Evolutionary conservation across 2,329 filamentous ascomycete species (phyloP), one percentile per base, ranked within the genome.

Genomic region (Arthrobotrys sinensis): DNA sequence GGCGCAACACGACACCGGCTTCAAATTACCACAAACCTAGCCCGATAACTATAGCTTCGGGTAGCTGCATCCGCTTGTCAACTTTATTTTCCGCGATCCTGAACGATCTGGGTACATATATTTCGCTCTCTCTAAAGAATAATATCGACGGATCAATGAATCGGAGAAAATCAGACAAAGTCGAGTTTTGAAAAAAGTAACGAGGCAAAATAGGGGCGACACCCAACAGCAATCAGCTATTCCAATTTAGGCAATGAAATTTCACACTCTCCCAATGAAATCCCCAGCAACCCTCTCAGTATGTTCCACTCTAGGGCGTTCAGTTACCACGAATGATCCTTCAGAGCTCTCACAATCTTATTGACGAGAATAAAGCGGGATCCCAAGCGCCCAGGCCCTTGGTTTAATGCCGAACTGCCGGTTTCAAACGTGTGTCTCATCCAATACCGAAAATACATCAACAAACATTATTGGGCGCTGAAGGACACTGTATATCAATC

Each of bases 1-100:
- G 52, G 32, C n/a, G 36, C 55, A 60, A 60, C 55, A 60, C 55
- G 55, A 60, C 16, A 21, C 8, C 12, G 36, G 34, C 36, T 40
- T 43, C 36, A 60, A 60, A 28, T 24, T 60, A 43, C 55, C 34
- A 60, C 55, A 60, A 21, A 7, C 52, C 40, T n/a, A 4, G 24
- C n/a, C 48, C 32, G 28, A 36, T 14, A 14, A 12, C 36, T 43
- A 36, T 14, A 14, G 4, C 36, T 43, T 40, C 55, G 55, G 55
- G 55, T 60, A 60, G 36, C 34, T 43, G 55, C 55, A 60, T 19
- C 19, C 19, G n/a, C 36, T 12, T 43, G 55, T 60, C 19, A 43
- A 60, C 52, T 38, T 57, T 36, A 40, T 57, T 57, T 40, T 38
- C 8, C 11, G 10, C 24, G 24, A 28, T 28, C 24, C 24, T 4